Evolutionary conservation across 2,329 filamentous ascomycete genomes (phyloP), one percentile per base, ranked within the genome.

Genomic region (Aspergillus floridensis): DNA sequence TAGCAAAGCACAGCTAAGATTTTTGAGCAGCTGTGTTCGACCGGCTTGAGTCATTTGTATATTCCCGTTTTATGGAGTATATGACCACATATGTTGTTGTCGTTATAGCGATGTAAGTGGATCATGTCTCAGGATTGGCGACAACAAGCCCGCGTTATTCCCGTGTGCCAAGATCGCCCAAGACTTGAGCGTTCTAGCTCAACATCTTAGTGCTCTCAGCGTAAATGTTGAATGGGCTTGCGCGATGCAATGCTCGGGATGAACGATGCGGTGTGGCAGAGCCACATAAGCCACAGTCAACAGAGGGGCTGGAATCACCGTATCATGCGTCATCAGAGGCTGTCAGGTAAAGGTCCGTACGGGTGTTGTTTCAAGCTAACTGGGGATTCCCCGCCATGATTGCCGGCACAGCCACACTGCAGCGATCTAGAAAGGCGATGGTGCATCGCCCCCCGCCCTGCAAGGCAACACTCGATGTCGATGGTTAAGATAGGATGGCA

Each of bases 231-330:
- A 35, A 35, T 35, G 32, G 32, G 3, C 32, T 12, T 35, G 11
- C 32, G 32, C 32, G 32, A 35, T 5, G 26, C 32, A 35, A 6
- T 35, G 26, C 14, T 35, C 32, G 11, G 38, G 38, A 44, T 6
- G 16, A 19, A 8, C 38, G 38, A 44, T 44, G 38, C 38, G 38
- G 38, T 44, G 38, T 44, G 38, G 38, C 38, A n/a, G 14, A 8
- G 38, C 38, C 38, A 44, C 38, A 44, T 44, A 19, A 44, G 38
- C 38, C 38, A 44, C 38, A 44, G 16, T 44, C 16, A 16, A 4
- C 3, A 19, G 38, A 74, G 50, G 56, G 68, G 22, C 56, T 74
- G 19, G 68, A 70, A 14, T 65, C 67, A 56, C 65, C 65, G 32
- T 3, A 67, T 67, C 7, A 12, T 67, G 14, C 63, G 3, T 66